phyloP scores from a whole-genome alignment of 495 filamentous ascomycete species.

The Zalerion maritima region DNA sequence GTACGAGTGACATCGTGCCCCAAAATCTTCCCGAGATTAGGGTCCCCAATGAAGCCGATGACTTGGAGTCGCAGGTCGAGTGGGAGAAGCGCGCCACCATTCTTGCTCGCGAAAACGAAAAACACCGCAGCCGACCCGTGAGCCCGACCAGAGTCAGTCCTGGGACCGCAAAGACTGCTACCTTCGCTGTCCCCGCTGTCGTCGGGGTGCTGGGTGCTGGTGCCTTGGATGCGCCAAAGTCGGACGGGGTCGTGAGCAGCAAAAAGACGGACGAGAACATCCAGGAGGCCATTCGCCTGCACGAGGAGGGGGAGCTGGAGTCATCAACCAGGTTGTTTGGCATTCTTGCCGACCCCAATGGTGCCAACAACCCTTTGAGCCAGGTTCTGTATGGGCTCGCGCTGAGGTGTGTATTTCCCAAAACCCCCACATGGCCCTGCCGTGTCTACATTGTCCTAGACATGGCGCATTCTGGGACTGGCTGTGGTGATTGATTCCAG shows the following conservation, averaged over 20 bases:
- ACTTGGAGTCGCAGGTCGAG: slow-evolving; percentile 28
- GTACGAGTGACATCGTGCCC: slow-evolving; percentile 62
- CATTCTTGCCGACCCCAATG: slow-evolving; percentile 68
- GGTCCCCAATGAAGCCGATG: slow-evolving; percentile 29
- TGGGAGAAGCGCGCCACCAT: slow-evolving; percentile 90
- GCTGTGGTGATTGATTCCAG: too few relatives aligned
- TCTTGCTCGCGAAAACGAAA: slow-evolving; percentile 53
- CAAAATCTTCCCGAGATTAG: slow-evolving; percentile 60
- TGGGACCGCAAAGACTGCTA: too few relatives aligned
- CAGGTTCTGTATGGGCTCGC: slow-evolving; percentile 96
- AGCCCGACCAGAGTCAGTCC: too few relatives aligned
- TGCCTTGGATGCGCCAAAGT: slow-evolving; percentile 4
- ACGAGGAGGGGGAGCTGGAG: slow-evolving; percentile 67
- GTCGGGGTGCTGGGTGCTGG: slow-evolving; percentile 1
- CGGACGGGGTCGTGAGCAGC: slow-evolving; percentile 24
- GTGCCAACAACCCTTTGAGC: slow-evolving; percentile 79
- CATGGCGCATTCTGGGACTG: too few relatives aligned
- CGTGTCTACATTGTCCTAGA: too few relatives aligned
- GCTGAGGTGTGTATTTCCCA: slow-evolving; percentile 53
- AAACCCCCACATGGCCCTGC: too few relatives aligned
- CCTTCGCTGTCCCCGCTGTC: slow-evolving; percentile 12
- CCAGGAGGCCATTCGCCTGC: slow-evolving; percentile 87
- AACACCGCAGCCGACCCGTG: slow-evolving; percentile 24
- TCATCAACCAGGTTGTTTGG: slow-evolving; percentile 76
- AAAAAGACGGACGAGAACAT: slow-evolving; percentile 60